Conservation (phyloP, 2,329 filamentous ascomycete genomes). For the Fusarium sulawesiense region DNA sequence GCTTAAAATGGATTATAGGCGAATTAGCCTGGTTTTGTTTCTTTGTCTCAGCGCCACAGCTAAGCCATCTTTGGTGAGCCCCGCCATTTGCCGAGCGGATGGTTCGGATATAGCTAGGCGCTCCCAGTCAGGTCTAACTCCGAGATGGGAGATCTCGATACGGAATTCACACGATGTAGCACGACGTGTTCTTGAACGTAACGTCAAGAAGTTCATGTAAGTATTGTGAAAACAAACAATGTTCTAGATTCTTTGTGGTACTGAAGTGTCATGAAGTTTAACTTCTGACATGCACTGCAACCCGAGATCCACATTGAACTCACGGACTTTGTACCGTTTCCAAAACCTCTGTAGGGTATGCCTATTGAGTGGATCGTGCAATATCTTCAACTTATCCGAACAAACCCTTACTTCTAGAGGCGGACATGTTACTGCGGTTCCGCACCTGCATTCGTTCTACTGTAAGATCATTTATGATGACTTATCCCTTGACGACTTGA, state of each 20-base stretch:
- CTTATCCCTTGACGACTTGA: not conserved
- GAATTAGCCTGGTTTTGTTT: too few species aligned
- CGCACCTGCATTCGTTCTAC: not conserved
- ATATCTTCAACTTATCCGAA: too few species aligned
- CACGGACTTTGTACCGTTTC: not conserved
- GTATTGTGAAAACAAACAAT: not conserved
- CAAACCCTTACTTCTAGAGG: too few species aligned
- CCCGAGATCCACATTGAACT: not conserved
- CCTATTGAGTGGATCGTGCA: not conserved
- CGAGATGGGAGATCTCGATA: too few species aligned
- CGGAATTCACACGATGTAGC: too few species aligned
- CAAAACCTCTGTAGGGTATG: not conserved
- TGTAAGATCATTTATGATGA: not conserved
- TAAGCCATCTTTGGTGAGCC: too few species aligned
- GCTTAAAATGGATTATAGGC: too few species aligned
- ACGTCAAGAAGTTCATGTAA: not conserved
- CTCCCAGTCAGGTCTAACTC: too few species aligned
- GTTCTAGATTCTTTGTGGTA: not conserved
- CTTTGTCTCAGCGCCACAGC: too few species aligned
- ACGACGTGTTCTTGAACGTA: not conserved
- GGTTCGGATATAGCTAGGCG: too few species aligned
- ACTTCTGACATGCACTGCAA: not conserved
- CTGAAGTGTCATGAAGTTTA: not conserved
- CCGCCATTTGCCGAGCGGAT: too few species aligned
- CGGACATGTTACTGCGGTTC: too few species aligned